Percentiles rank a stretch among this genome's conserved stretches.
These are phyloP conservation scores for Penicillium nucicola DNA, from an alignment of 495 filamentous ascomycete genomes.

Conservation along the genomic window DNA sequence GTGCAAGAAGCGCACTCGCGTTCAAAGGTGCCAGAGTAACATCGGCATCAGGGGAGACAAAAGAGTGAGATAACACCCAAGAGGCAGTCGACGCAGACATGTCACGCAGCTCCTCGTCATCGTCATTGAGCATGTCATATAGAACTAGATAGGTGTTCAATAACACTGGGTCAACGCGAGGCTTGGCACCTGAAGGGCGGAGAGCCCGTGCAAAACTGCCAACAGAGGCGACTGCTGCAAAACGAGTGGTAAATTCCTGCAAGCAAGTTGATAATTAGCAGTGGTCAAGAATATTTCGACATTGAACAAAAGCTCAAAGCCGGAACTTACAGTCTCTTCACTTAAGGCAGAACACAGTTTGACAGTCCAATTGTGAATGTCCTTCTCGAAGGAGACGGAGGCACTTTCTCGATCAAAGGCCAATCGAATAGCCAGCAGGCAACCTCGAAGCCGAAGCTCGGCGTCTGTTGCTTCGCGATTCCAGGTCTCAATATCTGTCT, in stretches of 20 bases:
- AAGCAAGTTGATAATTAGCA: neutral
- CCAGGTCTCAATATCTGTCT: constrained; percentile 26
- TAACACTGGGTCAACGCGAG: constrained; percentile 27
- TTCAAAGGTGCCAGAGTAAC: constrained; percentile 42
- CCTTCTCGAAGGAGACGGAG: constrained; percentile 11
- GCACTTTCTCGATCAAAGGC: constrained; percentile 24
- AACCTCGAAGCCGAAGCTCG: constrained; percentile 47
- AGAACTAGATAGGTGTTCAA: constrained; percentile 48
- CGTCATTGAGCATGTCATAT: constrained; percentile 73
- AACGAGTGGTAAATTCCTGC: constrained; percentile 64
- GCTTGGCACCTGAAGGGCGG: constrained; percentile 22
- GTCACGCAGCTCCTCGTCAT: constrained; percentile 83
- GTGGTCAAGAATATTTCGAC: neutral
- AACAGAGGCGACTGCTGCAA: constrained; percentile 51
- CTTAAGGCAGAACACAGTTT: constrained; percentile 36
- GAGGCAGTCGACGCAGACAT: constrained; percentile 54
- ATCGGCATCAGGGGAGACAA: constrained; percentile 25
- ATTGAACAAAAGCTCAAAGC: neutral
- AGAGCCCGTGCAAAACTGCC: constrained; percentile 28
- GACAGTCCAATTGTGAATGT: constrained; percentile 28
- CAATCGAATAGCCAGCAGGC: constrained; percentile 55
- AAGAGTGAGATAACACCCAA: constrained; percentile 37
- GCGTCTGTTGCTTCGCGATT: constrained; percentile 43
- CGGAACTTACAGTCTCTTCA: constrained; percentile 40
- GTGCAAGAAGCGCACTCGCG: constrained; percentile 43